phyloP scores from a whole-genome alignment of 2,329 filamentous ascomycete species.

The Exserohilum rostratum region DNA sequence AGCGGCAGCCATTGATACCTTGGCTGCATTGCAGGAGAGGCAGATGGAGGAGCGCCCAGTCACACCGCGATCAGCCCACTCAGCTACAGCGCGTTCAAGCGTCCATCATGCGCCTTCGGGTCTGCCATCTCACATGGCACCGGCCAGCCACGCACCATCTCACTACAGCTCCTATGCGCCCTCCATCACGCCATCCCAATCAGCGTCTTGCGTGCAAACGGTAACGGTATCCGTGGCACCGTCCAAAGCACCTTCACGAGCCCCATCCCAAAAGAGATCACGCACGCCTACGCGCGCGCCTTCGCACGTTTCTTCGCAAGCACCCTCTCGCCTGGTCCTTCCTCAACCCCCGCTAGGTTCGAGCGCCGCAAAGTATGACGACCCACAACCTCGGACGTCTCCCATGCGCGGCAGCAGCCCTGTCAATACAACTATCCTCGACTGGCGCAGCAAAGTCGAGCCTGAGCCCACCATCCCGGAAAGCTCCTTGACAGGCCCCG shows the following conservation, averaged over 20 bases:
- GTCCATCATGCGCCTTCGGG: slow-evolving; percentile 4
- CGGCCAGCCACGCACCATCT: background rate
- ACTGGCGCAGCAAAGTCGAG: slow-evolving; percentile 25
- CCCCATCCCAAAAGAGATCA: background rate
- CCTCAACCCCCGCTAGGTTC: slow-evolving; percentile 17
- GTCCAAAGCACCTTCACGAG: slow-evolving; percentile 2
- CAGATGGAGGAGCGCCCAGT: slow-evolving; percentile 25
- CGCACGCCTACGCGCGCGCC: background rate
- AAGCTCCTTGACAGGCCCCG: slow-evolving; percentile 29
- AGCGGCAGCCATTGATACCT: slow-evolving; percentile 34
- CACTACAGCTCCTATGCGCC: background rate
- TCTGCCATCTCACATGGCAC: background rate
- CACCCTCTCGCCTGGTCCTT: slow-evolving; percentile 19
- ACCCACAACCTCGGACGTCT: slow-evolving; percentile 5
- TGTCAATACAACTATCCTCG: slow-evolving; percentile 34
- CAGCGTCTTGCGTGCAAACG: background rate
- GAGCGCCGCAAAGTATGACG: slow-evolving; percentile 29
- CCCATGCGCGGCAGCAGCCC: slow-evolving; percentile 24
- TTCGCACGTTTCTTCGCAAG: slow-evolving; percentile 12
- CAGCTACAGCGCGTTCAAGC: slow-evolving; percentile 15
- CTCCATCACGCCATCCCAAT: slow-evolving; percentile 5
- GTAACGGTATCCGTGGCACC: background rate
- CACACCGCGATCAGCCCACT: slow-evolving; percentile 23
- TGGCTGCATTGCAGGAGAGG: slow-evolving; percentile 35
- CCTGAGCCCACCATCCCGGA: slow-evolving; percentile 27